Base-by-base conservation (phyloP, 2,329 filamentous ascomycete species). In the Arthrobotrys sinensis region DNA sequence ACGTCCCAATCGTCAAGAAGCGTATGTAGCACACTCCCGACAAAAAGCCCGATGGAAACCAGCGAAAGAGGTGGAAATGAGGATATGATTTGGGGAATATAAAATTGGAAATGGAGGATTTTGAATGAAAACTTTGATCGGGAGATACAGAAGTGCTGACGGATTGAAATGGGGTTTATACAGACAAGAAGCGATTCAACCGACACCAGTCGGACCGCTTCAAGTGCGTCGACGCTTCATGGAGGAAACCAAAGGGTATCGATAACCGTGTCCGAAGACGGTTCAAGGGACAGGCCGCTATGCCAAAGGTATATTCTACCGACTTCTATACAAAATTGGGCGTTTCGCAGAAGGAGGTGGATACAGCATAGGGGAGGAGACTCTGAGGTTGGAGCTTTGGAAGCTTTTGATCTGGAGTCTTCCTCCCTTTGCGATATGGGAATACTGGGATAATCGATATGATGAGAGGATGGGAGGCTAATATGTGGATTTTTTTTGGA, bases 211-310 rank as follows among this genome's bases (percentile, higher is more conserved):
- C 90, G 87, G 96, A 98, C 88, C 91, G 91, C 86, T 99, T 97
- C 90, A 97, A 91, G 89, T 91, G 96, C 86, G 91, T 98, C 83
- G 91, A 89, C 85, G 86, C 92, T 83, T 91, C 90, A 90, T 99
- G 96, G 96, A 92, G 96, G 88, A 99, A 98, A 91, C 96, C 96
- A 83, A 99, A 99, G 93, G 96, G 96, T 93, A 99, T 99, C 88
- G 96, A 99, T 89, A 97, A 94, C 90, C 89, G 93, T 85, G 95
- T 99, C 86, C 93, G 96, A 86, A 91, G 96, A 90, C 93, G 96
- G 83, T 99, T 99, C 90, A 94, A 93, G 88, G 93, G 96, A 85
- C 93, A 93, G 88, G 92, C 92, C 87, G 90, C 91, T 85, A 98
- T 99, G 95, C 96, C 96, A 88, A 97, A 94, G 90, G 95, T 97